These are phyloP conservation scores for Knoxia roxburghii DNA, from an alignment of 257 asterid species.

Conservation along the genomic window DNA sequence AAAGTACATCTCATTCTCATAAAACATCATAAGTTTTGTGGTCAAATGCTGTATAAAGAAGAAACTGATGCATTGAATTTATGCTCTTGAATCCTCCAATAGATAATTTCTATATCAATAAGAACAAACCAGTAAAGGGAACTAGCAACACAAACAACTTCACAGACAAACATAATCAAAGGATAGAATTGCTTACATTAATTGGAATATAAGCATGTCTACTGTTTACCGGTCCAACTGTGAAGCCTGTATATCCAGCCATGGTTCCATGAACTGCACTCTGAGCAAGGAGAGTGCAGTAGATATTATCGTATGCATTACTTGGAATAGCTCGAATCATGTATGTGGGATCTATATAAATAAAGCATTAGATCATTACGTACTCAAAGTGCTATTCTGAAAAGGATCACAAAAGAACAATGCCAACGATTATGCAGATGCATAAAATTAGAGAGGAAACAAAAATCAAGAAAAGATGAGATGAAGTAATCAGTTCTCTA, in stretches of 20 bases:
- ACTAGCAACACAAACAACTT: not conserved
- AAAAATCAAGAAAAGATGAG: not conserved
- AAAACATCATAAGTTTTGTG: not conserved
- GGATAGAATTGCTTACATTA: slow-evolving; percentile 44
- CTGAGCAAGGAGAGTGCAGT: slow-evolving; percentile 97
- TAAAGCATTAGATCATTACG: slow-evolving; percentile 8
- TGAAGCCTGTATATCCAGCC: slow-evolving; percentile 97
- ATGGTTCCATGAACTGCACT: slow-evolving; percentile 96
- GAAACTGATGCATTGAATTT: not conserved
- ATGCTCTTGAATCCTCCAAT: not conserved
- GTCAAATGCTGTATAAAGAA: not conserved
- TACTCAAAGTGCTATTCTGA: too few species aligned
- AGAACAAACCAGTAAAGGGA: not conserved
- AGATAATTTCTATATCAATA: not conserved
- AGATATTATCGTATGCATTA: slow-evolving; percentile 90
- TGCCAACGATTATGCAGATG: not conserved
- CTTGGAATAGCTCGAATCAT: slow-evolving; percentile 98
- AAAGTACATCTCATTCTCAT: not conserved
- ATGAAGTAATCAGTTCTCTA: not conserved
- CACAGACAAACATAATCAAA: not conserved
- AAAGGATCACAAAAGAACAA: not conserved
- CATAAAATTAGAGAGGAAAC: not conserved
- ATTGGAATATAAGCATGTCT: slow-evolving; percentile 90
- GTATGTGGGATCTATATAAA: slow-evolving; percentile 81
- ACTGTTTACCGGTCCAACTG: slow-evolving; percentile 89